A percentile compares a stretch with the other conserved stretches of the same genome.
Conservation (phyloP, 1,284 basidiomycete genomes). For the Ceratobasidium sp. region DNA sequence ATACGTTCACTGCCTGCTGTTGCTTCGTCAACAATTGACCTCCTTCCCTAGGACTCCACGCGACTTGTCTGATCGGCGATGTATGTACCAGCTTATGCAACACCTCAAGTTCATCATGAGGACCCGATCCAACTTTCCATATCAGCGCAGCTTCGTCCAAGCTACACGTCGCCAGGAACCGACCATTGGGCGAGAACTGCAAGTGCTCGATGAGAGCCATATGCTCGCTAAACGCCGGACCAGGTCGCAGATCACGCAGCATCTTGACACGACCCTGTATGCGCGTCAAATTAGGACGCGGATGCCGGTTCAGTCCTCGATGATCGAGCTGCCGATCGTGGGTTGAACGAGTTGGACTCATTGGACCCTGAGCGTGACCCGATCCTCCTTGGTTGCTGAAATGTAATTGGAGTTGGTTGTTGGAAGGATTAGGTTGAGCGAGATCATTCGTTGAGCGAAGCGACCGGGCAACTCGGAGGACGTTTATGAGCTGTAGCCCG, state of each 20-base stretch:
- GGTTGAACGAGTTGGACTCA: not conserved
- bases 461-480: no score
- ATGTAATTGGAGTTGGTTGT: no score
- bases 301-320: not conserved
- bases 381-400: no score
- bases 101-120: not conserved
- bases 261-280: conserved; percentile 15
- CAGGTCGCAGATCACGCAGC: conserved; percentile 18
- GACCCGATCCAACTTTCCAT: conserved; percentile 27
- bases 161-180: conserved; percentile 30
- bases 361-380: conserved; percentile 29
- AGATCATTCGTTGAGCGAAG: no score
- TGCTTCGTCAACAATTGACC: conserved; percentile 32
- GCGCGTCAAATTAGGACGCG: not conserved
- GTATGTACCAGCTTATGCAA: conserved; percentile 28
- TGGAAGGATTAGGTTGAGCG: no score
- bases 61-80: conserved; percentile 22
- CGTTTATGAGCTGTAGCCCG: no score
- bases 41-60: conserved; percentile 32
- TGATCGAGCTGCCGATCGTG: conserved; percentile 25
- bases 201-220: conserved; percentile 30
- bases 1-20: conserved; percentile 17
- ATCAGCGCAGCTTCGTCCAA: conserved; percentile 34
- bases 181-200: conserved; percentile 42
- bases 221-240: conserved; percentile 11